phyloP scores from a whole-genome alignment of 306 rosid species.

The Fagus crenata region DNA sequence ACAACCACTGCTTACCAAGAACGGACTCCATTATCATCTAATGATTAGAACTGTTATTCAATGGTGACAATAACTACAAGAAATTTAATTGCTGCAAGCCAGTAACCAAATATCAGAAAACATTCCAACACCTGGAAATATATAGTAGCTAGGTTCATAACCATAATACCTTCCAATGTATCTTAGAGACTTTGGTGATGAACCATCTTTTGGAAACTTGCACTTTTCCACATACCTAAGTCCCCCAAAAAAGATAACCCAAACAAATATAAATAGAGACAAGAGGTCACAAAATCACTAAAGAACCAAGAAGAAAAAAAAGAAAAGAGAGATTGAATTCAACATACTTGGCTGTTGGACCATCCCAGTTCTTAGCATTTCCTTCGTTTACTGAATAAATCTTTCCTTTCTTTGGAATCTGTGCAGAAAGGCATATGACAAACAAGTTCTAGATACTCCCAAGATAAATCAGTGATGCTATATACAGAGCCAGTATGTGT shows the following conservation, averaged over 20 bases:
- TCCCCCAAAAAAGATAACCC: not conserved
- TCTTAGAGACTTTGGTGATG: constrained; percentile 88
- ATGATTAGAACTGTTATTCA: not conserved
- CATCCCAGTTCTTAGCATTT: constrained; percentile 96
- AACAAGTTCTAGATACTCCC: constrained; percentile 9
- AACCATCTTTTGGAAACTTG: constrained; percentile 89
- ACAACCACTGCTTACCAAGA: not conserved
- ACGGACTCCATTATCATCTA: not conserved
- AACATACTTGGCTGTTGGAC: constrained; percentile 73
- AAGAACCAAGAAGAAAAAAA: constrained; percentile 4
- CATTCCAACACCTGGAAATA: not conserved
- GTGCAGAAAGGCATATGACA: constrained; percentile 25
- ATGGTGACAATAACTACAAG: not conserved
- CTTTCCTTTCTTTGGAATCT: constrained; percentile 91
- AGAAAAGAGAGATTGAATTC: constrained; percentile 17
- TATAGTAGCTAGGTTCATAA: constrained; percentile 7
- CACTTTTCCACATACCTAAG: constrained; percentile 78
- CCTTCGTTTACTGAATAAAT: constrained; percentile 99
- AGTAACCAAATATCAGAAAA: not conserved
- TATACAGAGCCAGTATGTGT: not conserved
- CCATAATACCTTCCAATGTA: constrained; percentile 81
- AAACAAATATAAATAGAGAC: not conserved
- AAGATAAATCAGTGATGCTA: constrained; percentile 3
- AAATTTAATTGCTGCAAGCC: not conserved
- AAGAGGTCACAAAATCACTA: constrained; percentile 19